Evolutionary conservation across 108 stramenopile species (phyloP), one percentile per base, ranked within the genome.

Genomic region (Cylindrotheca closterium): DNA sequence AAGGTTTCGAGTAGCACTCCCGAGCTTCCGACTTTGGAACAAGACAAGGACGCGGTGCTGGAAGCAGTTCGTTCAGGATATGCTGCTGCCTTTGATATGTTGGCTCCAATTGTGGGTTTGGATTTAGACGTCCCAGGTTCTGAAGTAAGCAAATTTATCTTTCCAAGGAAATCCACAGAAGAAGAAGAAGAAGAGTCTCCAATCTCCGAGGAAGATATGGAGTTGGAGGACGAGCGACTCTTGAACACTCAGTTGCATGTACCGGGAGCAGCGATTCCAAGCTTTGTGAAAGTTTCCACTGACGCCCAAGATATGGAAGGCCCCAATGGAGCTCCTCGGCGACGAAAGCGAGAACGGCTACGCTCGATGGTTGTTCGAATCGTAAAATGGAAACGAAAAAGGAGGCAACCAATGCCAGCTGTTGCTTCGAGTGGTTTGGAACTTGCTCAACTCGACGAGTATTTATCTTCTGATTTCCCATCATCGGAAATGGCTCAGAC

Each of bases 1-100:
- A 72, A 78, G 31, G 82, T 87, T 15, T 78, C 89, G 33, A 60
- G 67, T 22, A 82, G 81, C 37, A 67, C 72, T 24, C 69, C 82
- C 45, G 86, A 87, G 58, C 64, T 91, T 27, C 33, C 68, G 8
- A 65, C 80, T 0, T 51, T 87, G 28, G 80, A 79, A 47, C 83
- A 87, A 58, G 78, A 81, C 47, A 80, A 82, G 54, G 76, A 80
- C 24, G 76, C 72, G 0, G 83, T 91, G n/a, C 57, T 87, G 27
- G 68, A 81, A 54, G 89, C 84, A 25, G 85, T 91, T 1, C 77
- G 81, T 30, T 70, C 71, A 10, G 89, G 89, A 19, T 91, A 78
- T 79, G 79, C 82, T 27, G 80, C 86, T 8, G 89, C 89, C 0
- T 91, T 82, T 61, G 83, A 91, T 70, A 46, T 73, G 24, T 66